phyloP scores from a whole-genome alignment of 352 stramenopile species.

The Globisporangium camurandrum region DNA sequence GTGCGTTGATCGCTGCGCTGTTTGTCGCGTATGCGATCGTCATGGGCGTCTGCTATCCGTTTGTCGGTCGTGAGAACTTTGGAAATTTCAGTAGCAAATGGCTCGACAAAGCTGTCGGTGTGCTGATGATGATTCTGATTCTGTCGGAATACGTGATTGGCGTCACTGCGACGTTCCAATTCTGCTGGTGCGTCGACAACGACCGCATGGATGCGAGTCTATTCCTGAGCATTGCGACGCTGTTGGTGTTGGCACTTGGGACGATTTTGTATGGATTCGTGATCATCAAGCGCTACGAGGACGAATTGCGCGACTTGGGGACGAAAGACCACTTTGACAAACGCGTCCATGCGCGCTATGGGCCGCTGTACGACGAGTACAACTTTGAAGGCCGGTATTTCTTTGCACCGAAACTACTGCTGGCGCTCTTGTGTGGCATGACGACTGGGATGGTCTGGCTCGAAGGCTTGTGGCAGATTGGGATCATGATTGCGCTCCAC shows the following conservation, averaged over 20 bases:
- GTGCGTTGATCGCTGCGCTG: conserved; percentile 28
- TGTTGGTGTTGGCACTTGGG: conserved; percentile 66
- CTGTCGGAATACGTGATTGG: conserved; percentile 80
- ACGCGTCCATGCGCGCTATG: conserved; percentile 70
- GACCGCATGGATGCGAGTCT: conserved; percentile 45
- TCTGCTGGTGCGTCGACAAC: conserved; percentile 75
- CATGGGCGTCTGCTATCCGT: conserved; percentile 35
- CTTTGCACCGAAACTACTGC: conserved; percentile 76
- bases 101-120: conserved; percentile 72
- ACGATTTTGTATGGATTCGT: conserved; percentile 74
- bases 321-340: conserved; percentile 85
- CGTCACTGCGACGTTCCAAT: conserved; percentile 78
- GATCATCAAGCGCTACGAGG: conserved; percentile 67
- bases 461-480: conserved; percentile 63
- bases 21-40: conserved; percentile 43
- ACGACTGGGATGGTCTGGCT: conserved; percentile 80
- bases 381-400: conserved; percentile 84
- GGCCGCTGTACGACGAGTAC: conserved; percentile 84
- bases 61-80: conserved; percentile 57
- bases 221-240: conserved; percentile 52
- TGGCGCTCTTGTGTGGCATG: conserved; percentile 68
- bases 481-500: conserved; percentile 67
- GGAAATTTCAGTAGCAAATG: conserved; percentile 52
- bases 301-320: conserved; percentile 71
- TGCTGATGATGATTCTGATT: conserved; percentile 80